Evolutionary conservation across 2,329 filamentous ascomycete species (phyloP).

Genomic region (Didymella keratinophila): DNA sequence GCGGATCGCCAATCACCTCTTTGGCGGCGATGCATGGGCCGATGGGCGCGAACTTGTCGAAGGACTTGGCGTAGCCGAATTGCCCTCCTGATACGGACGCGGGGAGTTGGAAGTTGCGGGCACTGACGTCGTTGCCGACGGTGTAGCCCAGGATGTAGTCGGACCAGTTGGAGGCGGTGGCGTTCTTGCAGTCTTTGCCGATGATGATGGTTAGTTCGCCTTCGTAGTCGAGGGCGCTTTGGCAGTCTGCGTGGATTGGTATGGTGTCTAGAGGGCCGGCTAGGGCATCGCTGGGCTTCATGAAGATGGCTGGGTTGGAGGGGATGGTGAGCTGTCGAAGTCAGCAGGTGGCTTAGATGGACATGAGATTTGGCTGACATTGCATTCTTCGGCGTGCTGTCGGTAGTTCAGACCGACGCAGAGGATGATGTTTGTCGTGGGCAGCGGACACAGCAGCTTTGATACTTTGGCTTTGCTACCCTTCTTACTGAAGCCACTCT

Average conservation of each 20-base stretch:
- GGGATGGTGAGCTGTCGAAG: constrained; percentile 37
- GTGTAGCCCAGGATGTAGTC: constrained; percentile 71
- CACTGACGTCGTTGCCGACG: constrained; percentile 69
- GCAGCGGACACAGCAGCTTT: constrained; percentile 44
- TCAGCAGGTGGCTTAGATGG: not conserved
- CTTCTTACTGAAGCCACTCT: constrained; percentile 42
- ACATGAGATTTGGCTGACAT: constrained; percentile 23
- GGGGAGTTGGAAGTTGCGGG: constrained; percentile 60
- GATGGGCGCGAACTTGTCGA: constrained; percentile 56
- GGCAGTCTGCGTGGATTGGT: constrained; percentile 43
- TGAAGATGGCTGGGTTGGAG: constrained; percentile 46
- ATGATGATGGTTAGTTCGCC: constrained; percentile 50
- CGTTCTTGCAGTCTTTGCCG: constrained; percentile 45
- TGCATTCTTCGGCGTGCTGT: constrained; percentile 45
- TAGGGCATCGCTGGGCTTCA: constrained; percentile 47
- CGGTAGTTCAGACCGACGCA: constrained; percentile 50
- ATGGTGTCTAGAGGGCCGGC: constrained; percentile 43
- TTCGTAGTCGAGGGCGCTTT: constrained; percentile 49
- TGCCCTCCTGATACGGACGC: constrained; percentile 45
- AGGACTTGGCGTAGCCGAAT: constrained; percentile 55
- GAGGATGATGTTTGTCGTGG: constrained; percentile 40
- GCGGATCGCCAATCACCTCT: constrained; percentile 43
- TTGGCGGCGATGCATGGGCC: constrained; percentile 52
- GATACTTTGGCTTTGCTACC: constrained; percentile 36
- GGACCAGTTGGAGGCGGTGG: constrained; percentile 62